phyloP scores from a whole-genome alignment of 805 yeast species.

The Starmerella stigmatis region DNA sequence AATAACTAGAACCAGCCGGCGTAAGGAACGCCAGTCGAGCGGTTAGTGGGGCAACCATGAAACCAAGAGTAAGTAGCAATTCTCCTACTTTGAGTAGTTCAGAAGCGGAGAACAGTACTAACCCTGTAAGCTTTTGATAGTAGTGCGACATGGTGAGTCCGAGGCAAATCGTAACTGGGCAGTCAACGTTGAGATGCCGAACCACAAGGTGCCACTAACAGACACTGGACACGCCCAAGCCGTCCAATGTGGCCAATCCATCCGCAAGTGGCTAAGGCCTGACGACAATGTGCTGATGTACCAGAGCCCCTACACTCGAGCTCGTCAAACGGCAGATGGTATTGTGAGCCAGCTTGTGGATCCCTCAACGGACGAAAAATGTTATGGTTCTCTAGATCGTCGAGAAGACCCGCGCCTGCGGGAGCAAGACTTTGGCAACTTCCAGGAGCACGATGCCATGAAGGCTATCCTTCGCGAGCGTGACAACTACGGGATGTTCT shows the following conservation, averaged over 20 bases:
- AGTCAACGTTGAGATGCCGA: conserved; percentile 67
- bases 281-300: conserved; percentile 60
- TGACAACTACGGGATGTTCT: conserved; percentile 78
- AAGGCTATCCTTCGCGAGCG: conserved; percentile 72
- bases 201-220: conserved; percentile 70
- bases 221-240: conserved; percentile 49
- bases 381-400: neutral
- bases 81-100: neutral
- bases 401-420: conserved; percentile 81
- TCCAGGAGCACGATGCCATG: conserved; percentile 64
- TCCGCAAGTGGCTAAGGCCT: conserved; percentile 33
- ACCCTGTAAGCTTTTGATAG: conserved; percentile 47
- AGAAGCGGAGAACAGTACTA: neutral
- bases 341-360: conserved; percentile 44
- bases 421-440: conserved; percentile 92
- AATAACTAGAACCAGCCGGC: no score
- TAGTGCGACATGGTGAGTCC: conserved; percentile 87
- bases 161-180: conserved; percentile 80
- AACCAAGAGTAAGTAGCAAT: conserved; percentile 17
- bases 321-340: conserved; percentile 73
- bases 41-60: conserved; percentile 8
- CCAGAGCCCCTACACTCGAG: conserved; percentile 77
- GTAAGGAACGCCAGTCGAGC: no score
- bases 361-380: conserved; percentile 36
- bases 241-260: conserved; percentile 29